These are phyloP conservation scores for Microsporum ferrugineum DNA, from an alignment of 2,329 filamentous ascomycete species.

Conservation along the genomic window DNA sequence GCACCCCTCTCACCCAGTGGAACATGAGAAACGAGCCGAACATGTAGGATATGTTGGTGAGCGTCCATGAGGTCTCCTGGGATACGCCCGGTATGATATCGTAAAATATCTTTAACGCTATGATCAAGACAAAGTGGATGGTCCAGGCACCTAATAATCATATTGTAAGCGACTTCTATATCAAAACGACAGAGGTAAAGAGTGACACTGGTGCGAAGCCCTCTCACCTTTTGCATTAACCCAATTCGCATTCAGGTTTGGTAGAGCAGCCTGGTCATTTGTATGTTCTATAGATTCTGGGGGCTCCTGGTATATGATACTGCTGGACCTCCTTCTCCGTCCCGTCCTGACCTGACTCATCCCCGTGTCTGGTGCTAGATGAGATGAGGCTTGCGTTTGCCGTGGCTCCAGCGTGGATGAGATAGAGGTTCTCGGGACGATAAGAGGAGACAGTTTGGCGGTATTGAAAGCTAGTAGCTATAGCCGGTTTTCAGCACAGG, in stretches of 20 bases:
- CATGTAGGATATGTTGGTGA: conserved; percentile 99
- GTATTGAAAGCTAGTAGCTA: conserved; percentile 44
- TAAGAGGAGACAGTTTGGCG: conserved; percentile 93
- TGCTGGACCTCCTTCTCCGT: conserved; percentile 88
- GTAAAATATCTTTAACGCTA: conserved; percentile 87
- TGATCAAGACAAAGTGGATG: conserved; percentile 89
- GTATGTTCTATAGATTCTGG: conserved; percentile 94
- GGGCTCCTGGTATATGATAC: conserved; percentile 95
- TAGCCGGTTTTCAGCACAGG: background rate
- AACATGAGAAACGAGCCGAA: conserved; percentile 99
- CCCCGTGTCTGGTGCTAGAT: conserved; percentile 47
- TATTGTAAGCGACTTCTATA: background rate
- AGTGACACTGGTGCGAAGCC: background rate
- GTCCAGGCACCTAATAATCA: conserved; percentile 74
- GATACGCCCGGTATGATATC: conserved; percentile 93
- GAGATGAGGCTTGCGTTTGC: conserved; percentile 24
- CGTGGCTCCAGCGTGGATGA: conserved; percentile 68
- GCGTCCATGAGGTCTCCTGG: conserved; percentile 95
- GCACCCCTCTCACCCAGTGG: conserved; percentile 93
- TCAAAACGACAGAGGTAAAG: background rate
- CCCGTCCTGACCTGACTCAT: conserved; percentile 55
- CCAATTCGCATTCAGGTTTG: conserved; percentile 97
- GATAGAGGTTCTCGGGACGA: conserved; percentile 82
- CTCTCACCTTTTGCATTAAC: conserved; percentile 91
- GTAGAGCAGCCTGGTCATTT: conserved; percentile 86